phyloP scores from a whole-genome alignment of 345 rosid species.

The Aquilaria yunnanensis region DNA sequence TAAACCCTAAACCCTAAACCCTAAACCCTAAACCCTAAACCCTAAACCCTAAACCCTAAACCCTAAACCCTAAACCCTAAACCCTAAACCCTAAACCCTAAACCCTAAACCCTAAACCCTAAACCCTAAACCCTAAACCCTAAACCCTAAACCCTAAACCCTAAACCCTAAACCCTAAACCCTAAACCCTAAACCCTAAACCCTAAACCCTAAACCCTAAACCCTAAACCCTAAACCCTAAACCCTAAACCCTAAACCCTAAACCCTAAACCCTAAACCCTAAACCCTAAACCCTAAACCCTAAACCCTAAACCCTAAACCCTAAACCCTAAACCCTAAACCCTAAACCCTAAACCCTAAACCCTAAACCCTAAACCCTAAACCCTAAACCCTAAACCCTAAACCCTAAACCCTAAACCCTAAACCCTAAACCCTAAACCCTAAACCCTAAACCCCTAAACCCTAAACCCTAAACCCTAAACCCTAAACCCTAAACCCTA shows the following conservation, averaged over 20 bases:
- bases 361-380: conserved; percentile 6
- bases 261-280: conserved; percentile 11
- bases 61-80: conserved; percentile 11
- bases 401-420: conserved; percentile 10
- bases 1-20: conserved; percentile 12
- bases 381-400: conserved; percentile 1
- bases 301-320: conserved; percentile 14
- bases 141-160: conserved; percentile 5
- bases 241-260: conserved; percentile 8
- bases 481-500: conserved; percentile 12
- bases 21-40: conserved; percentile 17
- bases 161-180: conserved; percentile 6
- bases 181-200: conserved; percentile 10
- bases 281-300: conserved; percentile 13
- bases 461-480: conserved; percentile 13
- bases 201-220: conserved; percentile 10
- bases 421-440: conserved; percentile 8
- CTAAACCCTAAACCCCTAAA: conserved; percentile 11
- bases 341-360: conserved; percentile 11
- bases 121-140: conserved; percentile 14
- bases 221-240: conserved; percentile 13
- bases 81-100: conserved; percentile 5
- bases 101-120: conserved; percentile 12
- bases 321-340: conserved; percentile 13
- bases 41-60: conserved; percentile 14